These are phyloP conservation scores for Actinidia polygama DNA, from an alignment of 179 eudicot genomes.

Conservation along the genomic window DNA sequence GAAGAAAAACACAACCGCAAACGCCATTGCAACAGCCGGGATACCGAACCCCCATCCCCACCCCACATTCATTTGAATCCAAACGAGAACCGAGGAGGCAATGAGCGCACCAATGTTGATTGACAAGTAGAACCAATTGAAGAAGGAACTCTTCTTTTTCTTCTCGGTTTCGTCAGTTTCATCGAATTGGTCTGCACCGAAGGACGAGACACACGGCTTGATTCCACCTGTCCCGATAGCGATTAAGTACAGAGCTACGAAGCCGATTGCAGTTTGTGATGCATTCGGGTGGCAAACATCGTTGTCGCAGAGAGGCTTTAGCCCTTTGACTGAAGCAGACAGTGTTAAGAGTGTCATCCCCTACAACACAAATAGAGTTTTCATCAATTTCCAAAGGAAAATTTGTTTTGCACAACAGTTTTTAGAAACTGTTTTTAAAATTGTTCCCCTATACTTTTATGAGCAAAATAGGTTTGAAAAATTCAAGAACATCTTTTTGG, in stretches of 20 bases:
- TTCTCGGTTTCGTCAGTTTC: constrained; percentile 36
- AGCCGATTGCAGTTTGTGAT: constrained; percentile 27
- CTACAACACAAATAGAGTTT: constrained; percentile 3
- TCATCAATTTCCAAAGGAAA: not conserved
- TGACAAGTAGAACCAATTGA: constrained; percentile 43
- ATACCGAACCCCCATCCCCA: constrained; percentile 59
- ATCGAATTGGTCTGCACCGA: constrained; percentile 57
- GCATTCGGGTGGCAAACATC: constrained; percentile 35
- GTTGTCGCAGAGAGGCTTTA: constrained; percentile 28
- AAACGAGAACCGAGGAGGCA: constrained; percentile 40
- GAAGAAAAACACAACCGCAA: constrained; percentile 43
- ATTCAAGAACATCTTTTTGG: too few relatives aligned
- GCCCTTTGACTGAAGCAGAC: constrained; percentile 34
- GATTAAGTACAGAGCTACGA: constrained; percentile 30
- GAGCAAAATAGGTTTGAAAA: too few relatives aligned
- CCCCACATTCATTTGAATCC: constrained; percentile 52
- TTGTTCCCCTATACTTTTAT: too few relatives aligned
- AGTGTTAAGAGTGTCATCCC: constrained; percentile 42
- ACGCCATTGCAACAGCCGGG: constrained; percentile 47
- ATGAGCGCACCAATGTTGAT: constrained; percentile 42
- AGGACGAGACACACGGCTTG: constrained; percentile 50
- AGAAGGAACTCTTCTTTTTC: constrained; percentile 37
- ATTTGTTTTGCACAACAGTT: not conserved
- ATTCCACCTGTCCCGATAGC: constrained; percentile 49
- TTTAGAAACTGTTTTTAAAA: too few relatives aligned